These are phyloP conservation scores for Trichosanthes truncata DNA, from an alignment of 306 rosid species.

Conservation along the genomic window DNA sequence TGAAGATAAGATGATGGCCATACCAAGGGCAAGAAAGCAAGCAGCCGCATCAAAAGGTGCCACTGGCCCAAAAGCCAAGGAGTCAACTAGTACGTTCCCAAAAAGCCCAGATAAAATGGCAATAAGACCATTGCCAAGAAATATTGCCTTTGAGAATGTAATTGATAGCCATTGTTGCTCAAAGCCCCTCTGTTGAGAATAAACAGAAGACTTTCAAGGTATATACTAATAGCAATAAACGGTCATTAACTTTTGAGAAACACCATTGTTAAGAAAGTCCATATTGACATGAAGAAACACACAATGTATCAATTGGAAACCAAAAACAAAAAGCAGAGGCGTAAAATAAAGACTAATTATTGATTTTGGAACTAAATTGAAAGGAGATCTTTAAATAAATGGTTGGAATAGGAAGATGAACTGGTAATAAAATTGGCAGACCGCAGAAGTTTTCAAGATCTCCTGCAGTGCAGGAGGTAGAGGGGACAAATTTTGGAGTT, in stretches of 20 bases:
- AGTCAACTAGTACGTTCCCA: constrained; percentile 81
- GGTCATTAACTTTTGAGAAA: background rate
- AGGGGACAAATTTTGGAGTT: background rate
- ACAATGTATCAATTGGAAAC: background rate
- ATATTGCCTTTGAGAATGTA: constrained; percentile 85
- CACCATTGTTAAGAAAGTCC: background rate
- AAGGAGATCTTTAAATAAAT: background rate
- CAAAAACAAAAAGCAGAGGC: background rate
- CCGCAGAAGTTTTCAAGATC: background rate
- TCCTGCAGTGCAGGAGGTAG: background rate
- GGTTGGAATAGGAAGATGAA: background rate
- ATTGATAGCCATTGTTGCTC: constrained; percentile 92
- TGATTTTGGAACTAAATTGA: background rate
- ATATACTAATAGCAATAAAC: background rate
- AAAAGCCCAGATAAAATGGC: constrained; percentile 82
- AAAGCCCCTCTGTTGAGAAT: constrained; percentile 66
- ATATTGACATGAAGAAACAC: background rate
- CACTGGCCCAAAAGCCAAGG: constrained; percentile 83
- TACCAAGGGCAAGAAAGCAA: constrained; percentile 85
- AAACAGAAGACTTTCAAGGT: background rate
- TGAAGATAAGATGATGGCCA: constrained; percentile 63
- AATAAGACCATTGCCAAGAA: constrained; percentile 86
- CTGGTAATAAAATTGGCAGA: background rate
- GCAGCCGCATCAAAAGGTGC: constrained; percentile 99
- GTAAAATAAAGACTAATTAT: background rate